Conservation (phyloP, 2,329 filamentous ascomycete genomes). For the Neonectria sp. region DNA sequence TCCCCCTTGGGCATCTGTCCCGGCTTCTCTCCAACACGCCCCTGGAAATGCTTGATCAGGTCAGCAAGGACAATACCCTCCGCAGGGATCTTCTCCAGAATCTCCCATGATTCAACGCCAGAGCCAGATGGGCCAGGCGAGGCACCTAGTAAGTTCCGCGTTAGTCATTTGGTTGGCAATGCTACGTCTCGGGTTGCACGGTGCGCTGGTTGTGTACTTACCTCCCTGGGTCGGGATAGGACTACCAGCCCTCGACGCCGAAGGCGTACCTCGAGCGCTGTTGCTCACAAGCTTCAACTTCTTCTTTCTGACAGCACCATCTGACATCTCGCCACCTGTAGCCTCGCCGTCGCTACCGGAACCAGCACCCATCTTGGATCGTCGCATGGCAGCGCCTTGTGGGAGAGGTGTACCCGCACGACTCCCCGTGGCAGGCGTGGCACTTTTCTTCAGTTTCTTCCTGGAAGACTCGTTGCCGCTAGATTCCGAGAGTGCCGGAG, state of each 20-base stretch:
- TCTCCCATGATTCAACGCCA: constrained; percentile 65
- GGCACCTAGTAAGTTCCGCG: constrained; percentile 40
- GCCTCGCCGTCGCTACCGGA: constrained; percentile 81
- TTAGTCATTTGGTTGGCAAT: constrained; percentile 28
- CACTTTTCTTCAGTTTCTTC: constrained; percentile 80
- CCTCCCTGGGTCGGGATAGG: constrained; percentile 63
- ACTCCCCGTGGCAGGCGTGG: constrained; percentile 64
- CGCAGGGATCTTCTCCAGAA: constrained; percentile 67
- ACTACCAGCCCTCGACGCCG: constrained; percentile 74
- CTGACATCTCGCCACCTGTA: constrained; percentile 78
- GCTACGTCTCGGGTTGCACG: no score
- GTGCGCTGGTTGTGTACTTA: constrained; percentile 47
- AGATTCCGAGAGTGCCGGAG: constrained; percentile 89
- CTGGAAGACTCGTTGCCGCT: constrained; percentile 92
- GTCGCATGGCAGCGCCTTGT: constrained; percentile 55
- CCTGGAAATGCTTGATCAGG: constrained; percentile 68
- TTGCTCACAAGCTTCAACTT: constrained; percentile 68
- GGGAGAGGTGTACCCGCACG: constrained; percentile 71
- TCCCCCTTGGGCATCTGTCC: constrained; percentile 67
- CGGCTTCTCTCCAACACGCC: constrained; percentile 66
- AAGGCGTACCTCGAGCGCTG: constrained; percentile 66
- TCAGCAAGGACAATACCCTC: constrained; percentile 69
- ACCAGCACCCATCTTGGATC: constrained; percentile 64
- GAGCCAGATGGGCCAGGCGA: constrained; percentile 53
- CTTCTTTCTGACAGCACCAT: constrained; percentile 68